phyloP scores from a whole-genome alignment of 2,329 filamentous ascomycete species.

The Orbilia blumenaviensis region DNA sequence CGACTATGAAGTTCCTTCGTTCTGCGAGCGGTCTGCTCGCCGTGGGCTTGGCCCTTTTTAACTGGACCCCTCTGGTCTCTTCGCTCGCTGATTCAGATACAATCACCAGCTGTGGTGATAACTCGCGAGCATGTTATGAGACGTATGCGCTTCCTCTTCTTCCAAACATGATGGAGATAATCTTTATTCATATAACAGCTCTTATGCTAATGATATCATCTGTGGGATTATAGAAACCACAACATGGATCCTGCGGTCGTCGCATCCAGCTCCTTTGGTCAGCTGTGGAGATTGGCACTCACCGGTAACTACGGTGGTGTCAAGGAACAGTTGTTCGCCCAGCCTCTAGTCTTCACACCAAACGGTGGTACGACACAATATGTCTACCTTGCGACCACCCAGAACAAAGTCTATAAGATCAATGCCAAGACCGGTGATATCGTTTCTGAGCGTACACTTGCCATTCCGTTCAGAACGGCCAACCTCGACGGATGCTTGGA shows the following conservation, averaged over 20 bases:
- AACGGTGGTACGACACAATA: conserved; percentile 64
- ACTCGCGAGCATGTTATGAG: conserved; percentile 67
- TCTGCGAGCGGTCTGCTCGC: conserved; percentile 40
- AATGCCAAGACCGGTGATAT: conserved; percentile 68
- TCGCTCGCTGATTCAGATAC: conserved; percentile 63
- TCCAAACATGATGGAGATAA: no score
- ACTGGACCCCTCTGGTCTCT: conserved; percentile 29
- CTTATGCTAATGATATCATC: conserved; percentile 50
- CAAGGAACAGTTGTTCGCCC: conserved; percentile 67
- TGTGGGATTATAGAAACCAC: conserved; percentile 63
- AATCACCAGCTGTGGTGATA: conserved; percentile 70
- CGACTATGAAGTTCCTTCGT: conserved; percentile 47
- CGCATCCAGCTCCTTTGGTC: conserved; percentile 67
- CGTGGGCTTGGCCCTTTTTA: conserved; percentile 25
- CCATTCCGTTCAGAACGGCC: conserved; percentile 64
- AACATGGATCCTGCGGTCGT: conserved; percentile 72
- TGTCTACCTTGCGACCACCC: conserved; percentile 68
- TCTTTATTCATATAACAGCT: no score
- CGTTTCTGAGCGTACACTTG: conserved; percentile 64
- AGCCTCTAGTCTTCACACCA: conserved; percentile 67
- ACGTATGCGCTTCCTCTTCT: conserved; percentile 47
- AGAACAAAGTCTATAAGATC: conserved; percentile 69
- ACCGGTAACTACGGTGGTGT: conserved; percentile 66
- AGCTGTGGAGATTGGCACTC: conserved; percentile 66
- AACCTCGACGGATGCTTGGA: conserved; percentile 65